phyloP scores from a whole-genome alignment of 768 basidiomycete genomes.

The Boletus pseudo-olivaceus region DNA sequence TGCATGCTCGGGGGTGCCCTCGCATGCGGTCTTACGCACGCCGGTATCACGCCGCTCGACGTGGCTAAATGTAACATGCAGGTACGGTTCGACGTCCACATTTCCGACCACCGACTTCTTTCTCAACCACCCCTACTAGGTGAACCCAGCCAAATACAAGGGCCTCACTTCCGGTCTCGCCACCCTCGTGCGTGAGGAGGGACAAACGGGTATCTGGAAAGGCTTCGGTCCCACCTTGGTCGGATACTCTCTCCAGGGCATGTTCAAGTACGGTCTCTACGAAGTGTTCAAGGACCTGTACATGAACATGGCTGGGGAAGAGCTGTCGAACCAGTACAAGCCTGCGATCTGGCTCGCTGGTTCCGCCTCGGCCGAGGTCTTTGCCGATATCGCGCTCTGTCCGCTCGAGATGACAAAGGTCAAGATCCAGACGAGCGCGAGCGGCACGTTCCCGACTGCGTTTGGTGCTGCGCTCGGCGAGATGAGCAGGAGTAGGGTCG shows the following conservation, averaged over 20 bases:
- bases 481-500: slow-evolving; percentile 62
- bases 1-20: slow-evolving; percentile 85
- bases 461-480: slow-evolving; percentile 69
- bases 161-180: slow-evolving; percentile 60
- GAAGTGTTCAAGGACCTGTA: slow-evolving; percentile 94
- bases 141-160: slow-evolving; percentile 71
- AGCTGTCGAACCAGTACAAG: slow-evolving; percentile 75
- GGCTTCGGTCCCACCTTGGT: slow-evolving; percentile 90
- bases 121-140: slow-evolving; percentile 39
- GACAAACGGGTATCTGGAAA: slow-evolving; percentile 86
- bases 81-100: slow-evolving; percentile 41
- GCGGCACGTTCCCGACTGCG: slow-evolving; percentile 72
- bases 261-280: slow-evolving; percentile 99
- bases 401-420: slow-evolving; percentile 93
- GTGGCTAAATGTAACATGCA: slow-evolving; percentile 93
- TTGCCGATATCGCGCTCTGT: slow-evolving; percentile 95
- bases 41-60: slow-evolving; percentile 82
- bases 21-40: slow-evolving; percentile 87
- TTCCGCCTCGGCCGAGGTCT: slow-evolving; percentile 92
- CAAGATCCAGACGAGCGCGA: slow-evolving; percentile 79
- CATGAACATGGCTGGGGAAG: slow-evolving; percentile 87
- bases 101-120: too few species aligned
- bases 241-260: slow-evolving; percentile 93
- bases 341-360: slow-evolving; percentile 90
- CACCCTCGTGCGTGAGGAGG: slow-evolving; percentile 74